Base-by-base conservation (phyloP, 768 basidiomycete genomes). In the Suillus luteus region DNA sequence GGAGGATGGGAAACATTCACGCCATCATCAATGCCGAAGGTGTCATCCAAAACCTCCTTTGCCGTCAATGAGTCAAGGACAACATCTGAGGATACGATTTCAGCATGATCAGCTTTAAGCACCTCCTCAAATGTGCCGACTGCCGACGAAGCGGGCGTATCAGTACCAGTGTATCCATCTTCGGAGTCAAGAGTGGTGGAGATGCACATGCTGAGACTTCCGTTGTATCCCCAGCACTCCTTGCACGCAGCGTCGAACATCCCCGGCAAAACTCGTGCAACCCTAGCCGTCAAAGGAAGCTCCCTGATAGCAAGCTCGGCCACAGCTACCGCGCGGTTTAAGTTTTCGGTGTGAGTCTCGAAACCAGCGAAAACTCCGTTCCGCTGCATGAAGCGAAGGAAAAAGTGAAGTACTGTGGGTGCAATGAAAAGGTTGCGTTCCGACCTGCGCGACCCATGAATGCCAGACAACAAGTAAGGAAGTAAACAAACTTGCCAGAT, bases 161-260 rank as follows among this genome's bases (percentile, higher is more conserved):
- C 35, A 12, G 24, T 54, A n/a, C 55, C 58, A 41, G 27, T n/a
- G 7, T 55, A 40, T 33, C 15, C 38, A n/a, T 33, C 46, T 6
- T 52, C 49, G n/a, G 41, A 15, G 2, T 64, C 40, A 12, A 64
- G 12, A 1, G 51, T 66, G 19, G 60, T 61, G 3, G 66, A 66
- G 19, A 75, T 68, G 7, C 66, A 66, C 70, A 69, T 12, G 70
- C 66, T 66, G 68, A 71, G 60, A 73, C 77, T 41, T 67, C 78
- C 62, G 64, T 78, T 81, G 19, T 62, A 72, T 5, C 83, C 88
- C 80, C 83, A 90, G 46, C 81, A 79, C 8, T 73, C 75, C 33
- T 72, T 76, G 70, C 85, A 88, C 0, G 80, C 86, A 11, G 70
- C 55, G 65, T 81, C 81, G 63, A 91, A 84, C 1, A 69, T 60